Evolutionary conservation across 2,329 filamentous ascomycete species (phyloP).

Genomic region (Teratosphaeria epicoccoides): DNA sequence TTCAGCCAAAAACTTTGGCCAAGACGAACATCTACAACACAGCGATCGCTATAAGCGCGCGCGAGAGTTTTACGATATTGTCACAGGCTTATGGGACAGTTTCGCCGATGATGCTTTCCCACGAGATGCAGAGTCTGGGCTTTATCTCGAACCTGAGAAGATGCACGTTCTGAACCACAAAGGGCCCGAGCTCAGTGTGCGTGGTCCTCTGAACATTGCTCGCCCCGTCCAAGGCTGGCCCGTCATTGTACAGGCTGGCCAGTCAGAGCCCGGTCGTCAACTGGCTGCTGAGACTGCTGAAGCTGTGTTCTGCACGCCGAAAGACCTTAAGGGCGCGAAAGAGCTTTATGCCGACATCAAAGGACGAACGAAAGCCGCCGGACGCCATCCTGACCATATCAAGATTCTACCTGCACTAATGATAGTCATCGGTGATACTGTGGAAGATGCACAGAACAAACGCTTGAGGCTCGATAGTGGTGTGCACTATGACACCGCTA

Average conservation of each 20-base stretch:
- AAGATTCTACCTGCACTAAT: slow-evolving; percentile 19
- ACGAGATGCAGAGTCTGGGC: slow-evolving; percentile 37
- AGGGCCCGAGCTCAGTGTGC: slow-evolving; percentile 23
- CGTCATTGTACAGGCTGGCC: slow-evolving; percentile 19
- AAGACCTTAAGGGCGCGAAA: slow-evolving; percentile 13
- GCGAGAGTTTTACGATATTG: slow-evolving; percentile 33
- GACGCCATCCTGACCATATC: slow-evolving; percentile 13
- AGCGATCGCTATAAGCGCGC: slow-evolving; percentile 41
- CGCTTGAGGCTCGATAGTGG: slow-evolving; percentile 15
- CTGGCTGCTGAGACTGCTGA: slow-evolving; percentile 19
- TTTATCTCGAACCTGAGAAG: slow-evolving; percentile 39
- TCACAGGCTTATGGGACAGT: slow-evolving; percentile 19
- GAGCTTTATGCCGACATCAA: slow-evolving; percentile 18
- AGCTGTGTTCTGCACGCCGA: slow-evolving; percentile 16
- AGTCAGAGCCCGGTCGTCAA: slow-evolving; percentile 17
- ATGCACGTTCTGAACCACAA: slow-evolving; percentile 41
- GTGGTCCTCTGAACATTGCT: slow-evolving; percentile 11
- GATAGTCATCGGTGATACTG: slow-evolving; percentile 17
- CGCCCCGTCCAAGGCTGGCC: slow-evolving; percentile 18
- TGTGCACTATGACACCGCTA: slow-evolving; percentile 13
- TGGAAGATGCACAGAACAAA: slow-evolving; percentile 15
- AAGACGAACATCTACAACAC: slow-evolving; percentile 37
- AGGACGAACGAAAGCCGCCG: slow-evolving; percentile 9
- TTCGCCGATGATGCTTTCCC: slow-evolving; percentile 46
- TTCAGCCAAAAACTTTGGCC: slow-evolving; percentile 37